phyloP scores from a whole-genome alignment of 148 eudicot genomes.

The Euryodendron excelsum region DNA sequence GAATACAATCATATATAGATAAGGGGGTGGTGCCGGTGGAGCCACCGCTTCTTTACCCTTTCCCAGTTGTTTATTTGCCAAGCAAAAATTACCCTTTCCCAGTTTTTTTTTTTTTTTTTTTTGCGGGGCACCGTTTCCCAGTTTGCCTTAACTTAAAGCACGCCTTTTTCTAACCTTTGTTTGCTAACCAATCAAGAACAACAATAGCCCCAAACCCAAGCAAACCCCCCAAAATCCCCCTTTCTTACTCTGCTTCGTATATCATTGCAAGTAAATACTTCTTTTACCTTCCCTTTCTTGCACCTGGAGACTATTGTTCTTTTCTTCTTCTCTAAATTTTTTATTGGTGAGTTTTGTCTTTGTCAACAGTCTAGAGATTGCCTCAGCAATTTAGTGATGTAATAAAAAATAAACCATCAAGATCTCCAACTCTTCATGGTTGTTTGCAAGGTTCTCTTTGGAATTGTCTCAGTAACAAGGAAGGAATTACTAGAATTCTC shows the following conservation, averaged over 20 bases:
- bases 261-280: not conserved
- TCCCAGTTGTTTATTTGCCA: no score
- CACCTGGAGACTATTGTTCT: slow-evolving; percentile 4
- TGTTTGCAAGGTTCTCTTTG: slow-evolving; percentile 24
- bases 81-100: no score
- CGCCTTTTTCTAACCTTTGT: not conserved
- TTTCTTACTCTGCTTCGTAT: not conserved
- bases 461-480: slow-evolving; percentile 36
- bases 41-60: no score
- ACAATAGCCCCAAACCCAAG: not conserved
- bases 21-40: no score
- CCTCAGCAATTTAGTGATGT: slow-evolving; percentile 12
- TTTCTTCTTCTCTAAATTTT: slow-evolving; percentile 14
- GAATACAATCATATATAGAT: no score
- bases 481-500: slow-evolving; percentile 43
- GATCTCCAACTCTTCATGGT: slow-evolving; percentile 8
- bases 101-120: no score
- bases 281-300: slow-evolving; percentile 11
- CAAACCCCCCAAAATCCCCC: not conserved
- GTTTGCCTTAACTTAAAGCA: not conserved
- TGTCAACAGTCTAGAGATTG: slow-evolving; percentile 13
- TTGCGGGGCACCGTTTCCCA: not conserved
- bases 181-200: not conserved
- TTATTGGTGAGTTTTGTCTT: slow-evolving; percentile 12
- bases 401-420: not conserved